Evolutionary conservation across 768 basidiomycete genomes (phyloP).

Genomic region (Leccinum uliginosum): DNA sequence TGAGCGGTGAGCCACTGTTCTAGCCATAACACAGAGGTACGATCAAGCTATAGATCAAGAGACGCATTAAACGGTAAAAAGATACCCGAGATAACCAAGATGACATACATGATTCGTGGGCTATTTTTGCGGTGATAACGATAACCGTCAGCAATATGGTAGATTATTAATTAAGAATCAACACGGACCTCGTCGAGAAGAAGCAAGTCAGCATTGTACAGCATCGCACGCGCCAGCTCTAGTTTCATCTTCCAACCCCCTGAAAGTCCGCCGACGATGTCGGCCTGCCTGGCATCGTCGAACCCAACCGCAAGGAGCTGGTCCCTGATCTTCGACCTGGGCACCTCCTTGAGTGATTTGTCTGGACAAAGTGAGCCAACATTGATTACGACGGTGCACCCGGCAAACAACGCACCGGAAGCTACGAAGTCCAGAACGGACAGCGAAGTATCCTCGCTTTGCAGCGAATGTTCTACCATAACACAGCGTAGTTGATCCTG

Average conservation of each 20-base stretch:
- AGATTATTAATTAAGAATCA: constrained; percentile 18
- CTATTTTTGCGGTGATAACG: constrained; percentile 37
- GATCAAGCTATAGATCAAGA: constrained; percentile 56
- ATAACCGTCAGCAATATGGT: constrained; percentile 19
- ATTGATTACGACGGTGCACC: background rate
- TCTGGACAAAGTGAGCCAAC: constrained; percentile 40
- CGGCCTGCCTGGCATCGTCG: constrained; percentile 77
- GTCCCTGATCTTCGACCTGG: constrained; percentile 68
- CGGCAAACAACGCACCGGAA: constrained; percentile 47
- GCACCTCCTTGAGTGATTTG: constrained; percentile 55
- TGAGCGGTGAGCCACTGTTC: constrained; percentile 83
- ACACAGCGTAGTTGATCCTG: constrained; percentile 82
- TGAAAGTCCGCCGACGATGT: constrained; percentile 84
- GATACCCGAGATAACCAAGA: constrained; percentile 13
- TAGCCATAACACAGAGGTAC: constrained; percentile 85
- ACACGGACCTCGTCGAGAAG: constrained; percentile 74
- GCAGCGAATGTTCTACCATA: constrained; percentile 97
- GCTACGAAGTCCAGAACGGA: constrained; percentile 89
- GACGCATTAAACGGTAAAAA: constrained; percentile 13
- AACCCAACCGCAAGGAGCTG: constrained; percentile 90
- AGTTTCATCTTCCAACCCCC: constrained; percentile 99
- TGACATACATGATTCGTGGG: constrained; percentile 84
- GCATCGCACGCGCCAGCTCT: constrained; percentile 92
- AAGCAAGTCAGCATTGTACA: constrained; percentile 87
- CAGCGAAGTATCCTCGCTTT: constrained; percentile 84